Evolutionary conservation across 129 eudicot genomes (phyloP), one percentile per base, ranked within the genome.

Genomic region (Calendula officinalis): DNA sequence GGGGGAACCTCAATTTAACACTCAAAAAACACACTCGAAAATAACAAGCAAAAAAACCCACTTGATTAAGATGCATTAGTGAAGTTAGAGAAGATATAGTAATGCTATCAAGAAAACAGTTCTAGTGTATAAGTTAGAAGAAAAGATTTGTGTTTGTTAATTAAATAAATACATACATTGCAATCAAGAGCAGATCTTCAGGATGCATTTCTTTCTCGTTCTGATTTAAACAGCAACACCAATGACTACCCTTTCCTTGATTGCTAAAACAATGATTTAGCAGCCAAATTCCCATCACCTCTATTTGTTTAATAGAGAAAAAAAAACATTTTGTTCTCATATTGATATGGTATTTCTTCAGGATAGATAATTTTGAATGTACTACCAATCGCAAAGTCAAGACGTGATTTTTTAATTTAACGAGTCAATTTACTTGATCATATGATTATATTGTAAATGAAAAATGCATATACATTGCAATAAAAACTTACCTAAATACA

Each of bases 191-290:
- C 98, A 34, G 81, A 74, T 83, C 83, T 92, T 64, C 98, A 73
- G 50, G 87, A 91, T 14, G 95, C 91, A 65, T 92, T 92, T 57
- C 98, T 77, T 53, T 88, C 98, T 66, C 75, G 76, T 70, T 92
- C 96, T 1, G 96, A 71, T 64, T 92, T 91, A 67, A 92, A 92
- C 44, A 86, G 82, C 62, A 92, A 70, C 32, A 92, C 96, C n/a
- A n/a, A 92, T 45, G 95, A 85, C 8, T 83, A 89, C 32, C 98
- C 96, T 78, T 92, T 92, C 68, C 96, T 74, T 38, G 91, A 79
- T 77, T 88, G 98, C 98, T 96, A 92, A 74, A 83, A 92, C 74
- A 92, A 74, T 43, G 98, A 88, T 83, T 85, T 92, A 8, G 91
- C 90, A 2, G 96, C 98, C 50, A 83, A 81, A 83, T 88, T 88